phyloP scores from a whole-genome alignment of 1,284 basidiomycete genomes.

The Sanghuangporus baumii region DNA sequence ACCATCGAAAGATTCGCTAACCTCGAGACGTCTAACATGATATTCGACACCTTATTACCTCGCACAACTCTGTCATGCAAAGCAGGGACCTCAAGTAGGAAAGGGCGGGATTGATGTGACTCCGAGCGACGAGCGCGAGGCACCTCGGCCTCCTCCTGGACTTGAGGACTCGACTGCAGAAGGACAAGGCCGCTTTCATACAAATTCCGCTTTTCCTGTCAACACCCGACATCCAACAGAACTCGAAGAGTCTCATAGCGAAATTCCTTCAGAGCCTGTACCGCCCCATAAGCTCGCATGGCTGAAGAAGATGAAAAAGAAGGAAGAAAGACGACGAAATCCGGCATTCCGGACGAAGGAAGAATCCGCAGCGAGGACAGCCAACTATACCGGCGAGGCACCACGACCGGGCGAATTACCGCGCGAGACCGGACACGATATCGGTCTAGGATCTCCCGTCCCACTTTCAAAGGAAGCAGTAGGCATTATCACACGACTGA shows the following conservation, averaged over 20 bases:
- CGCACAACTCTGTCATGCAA: neutral
- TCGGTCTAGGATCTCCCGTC: slow-evolving; percentile 87
- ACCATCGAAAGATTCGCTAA: neutral
- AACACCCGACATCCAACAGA: neutral
- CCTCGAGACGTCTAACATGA: too few relatives aligned
- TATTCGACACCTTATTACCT: neutral
- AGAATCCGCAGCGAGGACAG: slow-evolving; percentile 10
- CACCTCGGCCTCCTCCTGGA: slow-evolving; percentile 60
- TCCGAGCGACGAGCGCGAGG: slow-evolving; percentile 57
- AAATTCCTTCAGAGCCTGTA: neutral
- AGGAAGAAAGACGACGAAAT: slow-evolving; percentile 1
- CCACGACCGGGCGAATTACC: slow-evolving; percentile 48
- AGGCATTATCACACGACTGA: slow-evolving; percentile 75
- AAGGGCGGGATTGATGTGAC: slow-evolving; percentile 77
- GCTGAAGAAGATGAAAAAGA: neutral
- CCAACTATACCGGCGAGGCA: slow-evolving; percentile 16
- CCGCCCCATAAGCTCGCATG: neutral
- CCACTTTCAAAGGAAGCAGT: slow-evolving; percentile 81
- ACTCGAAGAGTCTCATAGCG: neutral
- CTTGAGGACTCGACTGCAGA: slow-evolving; percentile 27
- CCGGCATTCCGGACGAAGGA: slow-evolving; percentile 7
- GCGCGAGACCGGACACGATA: slow-evolving; percentile 78
- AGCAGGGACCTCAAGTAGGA: slow-evolving; percentile 65
- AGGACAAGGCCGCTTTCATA: neutral
- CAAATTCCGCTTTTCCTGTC: neutral